phyloP scores from a whole-genome alignment of 2,329 filamentous ascomycete genomes.

The Xylariales sp. region DNA sequence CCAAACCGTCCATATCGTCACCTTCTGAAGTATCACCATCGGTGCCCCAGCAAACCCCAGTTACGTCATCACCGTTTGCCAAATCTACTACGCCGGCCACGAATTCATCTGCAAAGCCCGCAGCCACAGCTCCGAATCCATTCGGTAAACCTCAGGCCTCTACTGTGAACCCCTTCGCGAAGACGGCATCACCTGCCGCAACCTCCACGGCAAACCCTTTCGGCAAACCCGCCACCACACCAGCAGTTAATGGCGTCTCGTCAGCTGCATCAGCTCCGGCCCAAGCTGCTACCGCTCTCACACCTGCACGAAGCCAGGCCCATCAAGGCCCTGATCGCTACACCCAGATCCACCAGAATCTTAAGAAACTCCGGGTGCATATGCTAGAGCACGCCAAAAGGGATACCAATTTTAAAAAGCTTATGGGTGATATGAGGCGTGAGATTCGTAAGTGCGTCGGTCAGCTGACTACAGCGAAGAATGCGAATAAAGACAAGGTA shows the following conservation, averaged over 20 bases:
- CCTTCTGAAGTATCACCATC: not conserved
- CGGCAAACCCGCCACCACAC: conserved; percentile 3
- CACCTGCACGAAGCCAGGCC: conserved; percentile 4
- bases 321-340: conserved; percentile 36
- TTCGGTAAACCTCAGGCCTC: conserved; percentile 2
- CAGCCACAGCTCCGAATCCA: not conserved
- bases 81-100: not conserved
- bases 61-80: not conserved
- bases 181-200: too few relatives aligned
- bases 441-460: conserved; percentile 68
- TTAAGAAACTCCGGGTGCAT: conserved; percentile 53
- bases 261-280: conserved; percentile 7
- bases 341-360: conserved; percentile 57
- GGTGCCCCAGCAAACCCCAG: conserved; percentile 1
- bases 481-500: conserved; percentile 56
- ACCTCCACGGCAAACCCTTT: too few relatives aligned
- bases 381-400: conserved; percentile 49
- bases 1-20: not conserved
- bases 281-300: conserved; percentile 7
- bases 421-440: conserved; percentile 67
- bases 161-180: conserved; percentile 3
- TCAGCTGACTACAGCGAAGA: conserved; percentile 63
- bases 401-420: conserved; percentile 55
- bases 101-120: conserved; percentile 3
- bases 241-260: conserved; percentile 15